phyloP scores from a whole-genome alignment of 2,329 filamentous ascomycete genomes.

The Fusarium proliferatum region DNA sequence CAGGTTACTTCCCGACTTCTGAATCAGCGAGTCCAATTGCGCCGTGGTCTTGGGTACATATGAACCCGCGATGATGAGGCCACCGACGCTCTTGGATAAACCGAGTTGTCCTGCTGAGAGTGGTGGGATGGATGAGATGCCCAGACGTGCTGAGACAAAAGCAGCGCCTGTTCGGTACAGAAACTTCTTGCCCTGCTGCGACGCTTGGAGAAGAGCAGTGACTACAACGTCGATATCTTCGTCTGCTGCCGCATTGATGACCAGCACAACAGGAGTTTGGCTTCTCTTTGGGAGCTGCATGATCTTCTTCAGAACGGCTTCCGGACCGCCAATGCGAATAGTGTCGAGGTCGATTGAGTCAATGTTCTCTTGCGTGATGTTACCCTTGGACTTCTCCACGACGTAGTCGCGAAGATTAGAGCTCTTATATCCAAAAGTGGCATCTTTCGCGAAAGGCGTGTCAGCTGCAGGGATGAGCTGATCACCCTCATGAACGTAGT shows the following conservation, averaged over 20 bases:
- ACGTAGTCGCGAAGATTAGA: slow-evolving; percentile 61
- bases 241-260: slow-evolving; percentile 65
- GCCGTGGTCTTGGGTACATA: slow-evolving; percentile 70
- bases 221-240: slow-evolving; percentile 67
- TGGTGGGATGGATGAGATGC: slow-evolving; percentile 62
- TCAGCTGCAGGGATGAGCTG: slow-evolving; percentile 54
- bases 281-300: slow-evolving; percentile 39
- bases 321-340: slow-evolving; percentile 58
- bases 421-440: slow-evolving; percentile 66
- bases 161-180: slow-evolving; percentile 56
- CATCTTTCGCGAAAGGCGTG: slow-evolving; percentile 68
- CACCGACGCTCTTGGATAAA: slow-evolving; percentile 54
- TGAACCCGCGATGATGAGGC: slow-evolving; percentile 65
- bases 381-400: slow-evolving; percentile 62
- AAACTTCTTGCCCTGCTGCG: slow-evolving; percentile 48
- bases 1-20: slow-evolving; percentile 53
- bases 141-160: slow-evolving; percentile 60
- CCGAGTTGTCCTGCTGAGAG: slow-evolving; percentile 59
- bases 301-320: slow-evolving; percentile 56
- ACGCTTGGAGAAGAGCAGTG: slow-evolving; percentile 56
- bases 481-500: slow-evolving; percentile 66
- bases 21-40: slow-evolving; percentile 58
- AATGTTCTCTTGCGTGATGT: slow-evolving; percentile 53
- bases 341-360: slow-evolving; percentile 59
- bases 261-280: slow-evolving; percentile 51